phyloP scores from a whole-genome alignment of 495 filamentous ascomycete species.

The Penicillium pulvis region DNA sequence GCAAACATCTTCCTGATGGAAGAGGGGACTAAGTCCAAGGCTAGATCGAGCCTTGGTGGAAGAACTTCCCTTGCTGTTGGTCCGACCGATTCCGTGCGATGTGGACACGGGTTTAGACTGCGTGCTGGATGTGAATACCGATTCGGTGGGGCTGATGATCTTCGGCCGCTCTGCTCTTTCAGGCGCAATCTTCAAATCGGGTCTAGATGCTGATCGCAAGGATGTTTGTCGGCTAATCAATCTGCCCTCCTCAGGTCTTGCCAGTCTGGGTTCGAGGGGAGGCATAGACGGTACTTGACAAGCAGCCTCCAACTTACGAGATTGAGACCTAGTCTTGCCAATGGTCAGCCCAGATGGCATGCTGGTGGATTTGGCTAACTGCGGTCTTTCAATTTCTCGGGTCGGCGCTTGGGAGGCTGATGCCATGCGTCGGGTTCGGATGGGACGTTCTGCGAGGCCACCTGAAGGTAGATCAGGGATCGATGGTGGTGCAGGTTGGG shows the following conservation, averaged over 20 bases:
- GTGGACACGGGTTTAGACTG: conserved; percentile 16
- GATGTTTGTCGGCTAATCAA: conserved; percentile 16
- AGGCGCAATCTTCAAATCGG: conserved; percentile 17
- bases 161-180: conserved; percentile 18
- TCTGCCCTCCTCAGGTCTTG: conserved; percentile 24
- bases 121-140: conserved; percentile 8
- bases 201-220: conserved; percentile 22
- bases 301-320: conserved; percentile 41
- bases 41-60: conserved; percentile 40
- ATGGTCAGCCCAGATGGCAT: conserved; percentile 40
- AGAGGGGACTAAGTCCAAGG: conserved; percentile 42
- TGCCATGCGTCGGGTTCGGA: conserved; percentile 40
- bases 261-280: conserved; percentile 25
- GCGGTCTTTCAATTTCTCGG: conserved; percentile 34
- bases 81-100: conserved; percentile 26
- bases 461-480: conserved; percentile 20
- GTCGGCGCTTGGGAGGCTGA: conserved; percentile 42
- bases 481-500: conserved; percentile 11
- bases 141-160: conserved; percentile 15
- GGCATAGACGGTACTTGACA: conserved; percentile 24
- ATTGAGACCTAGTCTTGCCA: conserved; percentile 52
- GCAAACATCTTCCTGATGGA: conserved; percentile 41
- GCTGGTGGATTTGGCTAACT: conserved; percentile 33
- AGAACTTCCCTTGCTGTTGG: conserved; percentile 38
- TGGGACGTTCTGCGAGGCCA: conserved; percentile 47